Evolutionary conservation across 495 filamentous ascomycete species (phyloP), one percentile per base, ranked within the genome.

Genomic region (Penicillium silybi): DNA sequence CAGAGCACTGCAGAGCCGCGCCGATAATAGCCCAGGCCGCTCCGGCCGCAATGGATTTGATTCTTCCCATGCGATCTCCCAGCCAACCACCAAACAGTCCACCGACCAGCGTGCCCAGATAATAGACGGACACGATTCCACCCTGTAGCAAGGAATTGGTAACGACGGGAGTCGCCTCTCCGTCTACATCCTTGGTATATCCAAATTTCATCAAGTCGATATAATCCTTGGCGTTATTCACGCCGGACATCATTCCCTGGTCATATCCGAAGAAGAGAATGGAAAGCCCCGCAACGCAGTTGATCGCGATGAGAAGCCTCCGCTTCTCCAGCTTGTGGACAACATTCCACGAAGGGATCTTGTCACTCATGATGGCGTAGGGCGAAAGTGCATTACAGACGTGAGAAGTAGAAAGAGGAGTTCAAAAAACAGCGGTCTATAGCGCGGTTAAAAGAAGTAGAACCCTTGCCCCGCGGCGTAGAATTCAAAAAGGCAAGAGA

Each of bases 231-330:
- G 80, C 72, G 42, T 79, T 83, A 63, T 89, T 88, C 7, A 89
- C 87, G 41, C 87, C 86, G 17, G 82, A 80, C 84, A 88, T 89
- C 77, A 90, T 81, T 50, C 86, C 85, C 61, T 86, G 83, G 52
- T 85, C 83, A 64, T 86, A 86, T 46, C 80, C 81, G 41, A 82
- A 81, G 69, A 83, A 83, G 52, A 81, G 74, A 48, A 83, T 84
- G 2, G 76, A 79, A 0, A 87, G 61, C 2, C 72, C 84, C 4
- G 84, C 84, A 19, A 86, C 71, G 43, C 75, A 80, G 59, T 87
- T 87, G 67, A 87, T 77, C 20, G 79, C 82, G 25, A 85, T 73
- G 53, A 86, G 77, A 50, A 87, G 80, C 58, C 69, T 64, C 13
- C 77, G 72, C 75, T 86, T 85, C 75, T 85, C 74, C n/a, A 80